Conservation (phyloP, 2,329 filamentous ascomycete species). For the Xenoacremonium recifei region DNA sequence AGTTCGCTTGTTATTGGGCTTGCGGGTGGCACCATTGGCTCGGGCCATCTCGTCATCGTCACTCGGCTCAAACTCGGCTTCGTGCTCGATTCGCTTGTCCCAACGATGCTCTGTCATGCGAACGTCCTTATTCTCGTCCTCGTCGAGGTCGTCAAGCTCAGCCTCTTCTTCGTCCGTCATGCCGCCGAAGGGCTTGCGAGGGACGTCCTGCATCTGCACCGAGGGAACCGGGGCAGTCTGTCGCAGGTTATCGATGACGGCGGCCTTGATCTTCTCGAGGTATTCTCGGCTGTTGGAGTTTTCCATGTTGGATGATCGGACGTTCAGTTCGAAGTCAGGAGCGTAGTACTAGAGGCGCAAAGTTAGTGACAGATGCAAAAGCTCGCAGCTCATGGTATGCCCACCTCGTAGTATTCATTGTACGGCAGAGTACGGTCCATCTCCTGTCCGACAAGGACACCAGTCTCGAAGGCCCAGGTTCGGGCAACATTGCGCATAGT, state of each 20-base stretch:
- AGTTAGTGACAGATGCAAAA: slow-evolving; percentile 17
- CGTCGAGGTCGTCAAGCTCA: slow-evolving; percentile 68
- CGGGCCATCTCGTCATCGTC: slow-evolving; percentile 82
- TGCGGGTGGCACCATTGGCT: slow-evolving; percentile 66
- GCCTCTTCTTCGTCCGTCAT: slow-evolving; percentile 67
- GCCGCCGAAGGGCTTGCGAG: slow-evolving; percentile 58
- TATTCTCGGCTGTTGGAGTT: slow-evolving; percentile 86
- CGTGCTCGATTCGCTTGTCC: slow-evolving; percentile 73
- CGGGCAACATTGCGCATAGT: slow-evolving; percentile 96
- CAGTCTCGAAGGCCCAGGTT: slow-evolving; percentile 96
- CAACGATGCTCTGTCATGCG: slow-evolving; percentile 79
- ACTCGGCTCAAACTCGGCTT: slow-evolving; percentile 82
- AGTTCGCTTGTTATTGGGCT: slow-evolving; percentile 47
- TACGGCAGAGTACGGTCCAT: slow-evolving; percentile 85
- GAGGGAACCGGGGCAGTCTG: slow-evolving; percentile 86
- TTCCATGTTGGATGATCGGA: slow-evolving; percentile 83
- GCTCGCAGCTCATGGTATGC: no score
- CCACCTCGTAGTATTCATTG: slow-evolving; percentile 88
- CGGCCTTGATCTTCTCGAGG: slow-evolving; percentile 76
- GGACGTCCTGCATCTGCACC: slow-evolving; percentile 83
- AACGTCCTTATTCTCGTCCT: slow-evolving; percentile 81
- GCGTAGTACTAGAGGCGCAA: slow-evolving; percentile 81
- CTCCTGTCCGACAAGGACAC: slow-evolving; percentile 78
- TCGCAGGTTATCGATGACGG: slow-evolving; percentile 81
- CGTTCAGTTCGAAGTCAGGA: slow-evolving; percentile 86